Evolutionary conservation across 1,139 yeast genomes (phyloP).

Genomic region (Saccharomycopsis phalli): DNA sequence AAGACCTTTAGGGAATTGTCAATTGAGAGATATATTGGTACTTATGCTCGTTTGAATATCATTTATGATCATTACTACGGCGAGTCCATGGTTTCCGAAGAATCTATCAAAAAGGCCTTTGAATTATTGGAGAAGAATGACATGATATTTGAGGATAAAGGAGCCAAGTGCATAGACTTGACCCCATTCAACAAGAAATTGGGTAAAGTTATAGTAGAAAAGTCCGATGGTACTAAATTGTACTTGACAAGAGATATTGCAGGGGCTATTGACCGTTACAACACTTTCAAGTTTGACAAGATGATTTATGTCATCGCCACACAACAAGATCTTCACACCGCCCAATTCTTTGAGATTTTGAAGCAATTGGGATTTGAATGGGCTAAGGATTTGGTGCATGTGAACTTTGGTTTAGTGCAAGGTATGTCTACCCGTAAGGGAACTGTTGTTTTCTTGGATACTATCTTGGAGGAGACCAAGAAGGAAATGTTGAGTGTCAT

Average conservation of each 20-base stretch:
- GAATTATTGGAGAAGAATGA: conserved; percentile 56
- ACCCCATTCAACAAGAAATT: conserved; percentile 82
- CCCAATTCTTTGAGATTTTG: conserved; percentile 90
- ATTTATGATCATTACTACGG: conserved; percentile 85
- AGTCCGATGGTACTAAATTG: conserved; percentile 91
- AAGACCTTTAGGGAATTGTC: conserved; percentile 81
- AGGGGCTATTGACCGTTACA: conserved; percentile 88
- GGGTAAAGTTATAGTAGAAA: conserved; percentile 90
- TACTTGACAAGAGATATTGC: conserved; percentile 97
- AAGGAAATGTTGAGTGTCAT: conserved; percentile 96
- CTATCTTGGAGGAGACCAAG: conserved; percentile 88
- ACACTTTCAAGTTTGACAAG: conserved; percentile 80
- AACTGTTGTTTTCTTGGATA: conserved; percentile 93
- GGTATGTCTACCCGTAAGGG: conserved; percentile 99
- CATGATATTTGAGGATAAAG: conserved; percentile 78
- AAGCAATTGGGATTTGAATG: conserved; percentile 89
- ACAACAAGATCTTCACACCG: conserved; percentile 91
- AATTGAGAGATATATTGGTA: conserved; percentile 74
- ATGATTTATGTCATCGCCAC: conserved; percentile 93
- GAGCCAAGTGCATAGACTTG: conserved; percentile 84
- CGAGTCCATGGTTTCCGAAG: conserved; percentile 85
- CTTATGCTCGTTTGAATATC: conserved; percentile 89
- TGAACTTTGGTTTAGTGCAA: conserved; percentile 95
- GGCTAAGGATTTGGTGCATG: conserved; percentile 72
- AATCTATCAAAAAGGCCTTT: conserved; percentile 60